Conservation (phyloP, 371 early-diverging fungal genomes). For the Zopfochytrium polystomum region DNA sequence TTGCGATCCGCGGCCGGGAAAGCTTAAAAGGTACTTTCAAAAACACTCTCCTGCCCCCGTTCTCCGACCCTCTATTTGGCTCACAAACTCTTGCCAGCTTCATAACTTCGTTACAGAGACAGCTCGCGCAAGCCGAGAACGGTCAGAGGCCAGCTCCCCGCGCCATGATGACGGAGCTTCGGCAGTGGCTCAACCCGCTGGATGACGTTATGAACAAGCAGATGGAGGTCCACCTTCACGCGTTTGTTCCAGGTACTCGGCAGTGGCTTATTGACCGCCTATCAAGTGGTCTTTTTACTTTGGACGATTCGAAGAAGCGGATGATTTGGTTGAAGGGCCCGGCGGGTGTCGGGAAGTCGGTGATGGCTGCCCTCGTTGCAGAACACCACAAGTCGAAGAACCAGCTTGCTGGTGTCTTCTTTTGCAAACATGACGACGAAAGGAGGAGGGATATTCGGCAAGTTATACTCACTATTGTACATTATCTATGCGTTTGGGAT, state of each 20-base stretch:
- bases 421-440: constrained; percentile 7
- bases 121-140: no score
- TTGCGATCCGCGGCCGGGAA: not conserved
- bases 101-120: no score
- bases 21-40: no score
- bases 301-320: not conserved
- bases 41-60: no score
- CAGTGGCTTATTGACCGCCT: constrained; percentile 5
- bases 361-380: not conserved
- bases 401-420: constrained; percentile 1
- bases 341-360: constrained; percentile 7
- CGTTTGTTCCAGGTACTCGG: constrained; percentile 8
- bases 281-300: not conserved
- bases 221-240: not conserved
- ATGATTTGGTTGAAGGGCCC: constrained; percentile 7
- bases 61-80: not conserved
- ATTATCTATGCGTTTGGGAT: constrained; percentile 7
- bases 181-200: constrained; percentile 12
- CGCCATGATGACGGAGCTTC: no score
- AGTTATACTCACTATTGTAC: constrained; percentile 3
- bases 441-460: not conserved
- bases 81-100: not conserved
- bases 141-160: not conserved
- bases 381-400: not conserved
- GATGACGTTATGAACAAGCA: constrained; percentile 8